Base-by-base conservation (phyloP, 2,329 filamentous ascomycete species). In the Venturia effusa region DNA sequence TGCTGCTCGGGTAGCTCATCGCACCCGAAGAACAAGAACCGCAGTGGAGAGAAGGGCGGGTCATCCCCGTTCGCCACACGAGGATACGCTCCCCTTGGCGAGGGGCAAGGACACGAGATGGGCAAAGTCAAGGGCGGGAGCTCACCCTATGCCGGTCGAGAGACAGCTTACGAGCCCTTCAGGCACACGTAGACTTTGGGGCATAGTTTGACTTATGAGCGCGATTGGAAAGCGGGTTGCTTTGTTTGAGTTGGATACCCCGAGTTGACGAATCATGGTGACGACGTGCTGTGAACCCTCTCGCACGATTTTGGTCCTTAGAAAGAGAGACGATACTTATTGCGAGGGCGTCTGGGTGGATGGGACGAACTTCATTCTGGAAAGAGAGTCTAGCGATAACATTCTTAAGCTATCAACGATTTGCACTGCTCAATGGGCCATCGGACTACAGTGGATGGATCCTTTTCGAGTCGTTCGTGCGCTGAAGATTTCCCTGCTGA, bases 1-100 rank as follows among this genome's bases (percentile, higher is more conserved):
- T 97, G 92, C 85, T 96, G 92, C 81, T 86, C 83, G 69, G 90
- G 90, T 59, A 80, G 82, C 69, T 80, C 77, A 63, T 77, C 78
- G 34, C 79, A 79, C 62, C 27, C 51, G 19, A 51, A 65, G 27
- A 34, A 68, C 22, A 70, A 70, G 64, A 69, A 68, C 11, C 65
- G 67, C 64, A 76, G 75, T 45, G 81, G 81, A 39, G 83, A 85
- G 72, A 85, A 85, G 79, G 81, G 83, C 0, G 83, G 83, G 0
- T 84, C 84, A 71, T 83, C 81, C 4, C 37, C 34, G 4, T 65
- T 59, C 48, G 64, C 55, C 59, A 15, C 45, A 15, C 24, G 48
- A 66, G 45, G 57, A 41, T 51, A 65, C 24, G 61, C 24, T 13
- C 45, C 30, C 24, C 45, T 41, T 10, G 24, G 37, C 10, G 27